A percentile compares a stretch with the other conserved stretches of the same genome.
Evolutionary conservation across 2,329 filamentous ascomycete genomes (phyloP).

Genomic region (Xylariaceae sp.): DNA sequence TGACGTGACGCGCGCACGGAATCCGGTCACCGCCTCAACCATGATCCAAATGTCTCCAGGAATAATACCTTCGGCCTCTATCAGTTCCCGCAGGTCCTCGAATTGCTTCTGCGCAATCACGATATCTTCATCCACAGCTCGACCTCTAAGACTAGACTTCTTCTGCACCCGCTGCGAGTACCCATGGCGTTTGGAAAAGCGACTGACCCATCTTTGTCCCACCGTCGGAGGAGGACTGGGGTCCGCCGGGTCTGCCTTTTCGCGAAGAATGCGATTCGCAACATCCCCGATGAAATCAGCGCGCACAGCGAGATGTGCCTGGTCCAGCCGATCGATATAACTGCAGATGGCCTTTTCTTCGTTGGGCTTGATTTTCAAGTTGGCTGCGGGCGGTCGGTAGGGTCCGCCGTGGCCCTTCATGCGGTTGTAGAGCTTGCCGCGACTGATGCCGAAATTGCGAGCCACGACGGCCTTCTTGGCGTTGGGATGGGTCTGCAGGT

Average conservation of each 20-base stretch:
- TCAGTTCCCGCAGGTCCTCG: background rate
- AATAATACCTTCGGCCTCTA: background rate
- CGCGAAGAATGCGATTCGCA: background rate
- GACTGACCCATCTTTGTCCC: background rate
- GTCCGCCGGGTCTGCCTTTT: background rate
- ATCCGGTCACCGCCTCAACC: background rate
- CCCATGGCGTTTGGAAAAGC: background rate
- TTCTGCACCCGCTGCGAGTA: background rate
- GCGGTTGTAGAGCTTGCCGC: background rate
- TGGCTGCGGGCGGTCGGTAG: background rate
- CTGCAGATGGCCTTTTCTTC: background rate
- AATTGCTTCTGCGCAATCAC: background rate
- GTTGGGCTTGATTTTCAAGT: background rate
- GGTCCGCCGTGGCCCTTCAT: background rate
- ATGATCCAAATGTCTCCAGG: background rate
- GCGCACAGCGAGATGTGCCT: background rate
- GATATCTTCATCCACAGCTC: background rate
- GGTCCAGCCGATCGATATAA: background rate
- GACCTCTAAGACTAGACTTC: background rate
- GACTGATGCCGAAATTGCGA: background rate
- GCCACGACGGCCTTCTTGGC: background rate
- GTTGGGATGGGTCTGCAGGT: background rate
- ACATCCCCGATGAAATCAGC: background rate
- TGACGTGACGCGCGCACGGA: background rate
- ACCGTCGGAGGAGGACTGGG: background rate